phyloP scores from a whole-genome alignment of 495 filamentous ascomycete species.

The Neurospora sp. region DNA sequence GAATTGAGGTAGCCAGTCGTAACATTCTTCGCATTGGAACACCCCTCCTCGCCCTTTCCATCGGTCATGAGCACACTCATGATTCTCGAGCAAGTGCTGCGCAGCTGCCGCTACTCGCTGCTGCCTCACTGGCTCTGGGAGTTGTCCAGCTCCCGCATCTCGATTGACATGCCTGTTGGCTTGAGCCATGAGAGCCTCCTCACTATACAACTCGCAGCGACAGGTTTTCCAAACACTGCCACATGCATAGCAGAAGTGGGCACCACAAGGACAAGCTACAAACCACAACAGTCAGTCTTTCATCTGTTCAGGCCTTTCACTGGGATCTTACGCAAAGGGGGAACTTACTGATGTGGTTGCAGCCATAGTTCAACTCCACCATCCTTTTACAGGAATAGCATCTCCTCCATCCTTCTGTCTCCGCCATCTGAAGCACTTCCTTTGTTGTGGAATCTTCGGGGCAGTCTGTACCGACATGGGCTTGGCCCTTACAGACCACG shows the following conservation, averaged over 20 bases:
- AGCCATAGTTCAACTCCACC: conserved; percentile 34
- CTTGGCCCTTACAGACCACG: conserved; percentile 31
- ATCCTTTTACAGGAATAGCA: conserved; percentile 29
- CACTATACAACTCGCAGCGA: conserved; percentile 31
- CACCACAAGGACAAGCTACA: conserved; percentile 36
- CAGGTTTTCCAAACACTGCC: conserved; percentile 51
- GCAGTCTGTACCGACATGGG: conserved; percentile 31
- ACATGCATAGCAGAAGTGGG: conserved; percentile 51
- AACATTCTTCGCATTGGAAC: too few relatives aligned
- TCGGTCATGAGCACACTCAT: too few relatives aligned
- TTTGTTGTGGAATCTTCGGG: conserved; percentile 26
- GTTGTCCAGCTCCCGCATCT: not conserved
- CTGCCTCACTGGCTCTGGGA: not conserved
- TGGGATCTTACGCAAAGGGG: not conserved
- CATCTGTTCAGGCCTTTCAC: not conserved
- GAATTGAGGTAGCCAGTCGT: too few relatives aligned
- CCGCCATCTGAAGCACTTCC: conserved; percentile 24
- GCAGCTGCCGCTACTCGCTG: not conserved
- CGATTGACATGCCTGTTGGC: conserved; percentile 26
- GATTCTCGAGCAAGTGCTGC: conserved; percentile 6
- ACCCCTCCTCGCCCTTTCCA: too few relatives aligned
- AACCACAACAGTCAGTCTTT: not conserved
- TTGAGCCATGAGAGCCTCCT: conserved; percentile 20
- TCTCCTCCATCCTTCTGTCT: conserved; percentile 30
- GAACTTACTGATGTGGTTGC: conserved; percentile 35